Base-by-base conservation (phyloP, 768 basidiomycete genomes). In the Hirschioporus abietinus region DNA sequence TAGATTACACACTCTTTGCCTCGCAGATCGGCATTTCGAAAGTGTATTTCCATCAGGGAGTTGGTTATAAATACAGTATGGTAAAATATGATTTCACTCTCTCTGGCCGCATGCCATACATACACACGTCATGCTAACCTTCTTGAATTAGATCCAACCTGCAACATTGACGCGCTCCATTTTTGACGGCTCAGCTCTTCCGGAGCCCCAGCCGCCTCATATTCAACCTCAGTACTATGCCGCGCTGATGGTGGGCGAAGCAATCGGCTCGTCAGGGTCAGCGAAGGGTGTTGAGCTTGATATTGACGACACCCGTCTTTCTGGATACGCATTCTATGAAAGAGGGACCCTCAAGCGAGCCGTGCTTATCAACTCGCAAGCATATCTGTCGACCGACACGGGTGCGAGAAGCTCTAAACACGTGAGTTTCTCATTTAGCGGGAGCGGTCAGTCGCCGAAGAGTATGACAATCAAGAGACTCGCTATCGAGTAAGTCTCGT, bases 1-100 rank as follows among this genome's bases (percentile, higher is more conserved):
- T 89, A 66, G 88, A 91, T 72, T 89, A 90, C 73, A 78, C 82
- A 1, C 76, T 91, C 2, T 87, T 82, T 70, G 86, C 87, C 72
- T 75, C 84, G 1, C 82, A 83, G 68, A 74, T 87, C 10, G 85
- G 85, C 3, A 82, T 87, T 26, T 79, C 81, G 30, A 78, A 82
- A 63, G 68, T 87, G 18, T 86, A 82, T 76, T 88, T 88, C 79
- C 88, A 91, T 71, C 79, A 86, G 65, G 89, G 88, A 17, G 78
- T 90, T 64, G 89, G 89, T 0, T 90, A 81, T 76, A 91, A 90
- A 75, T 91, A 90, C 71, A 87, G 84, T 71, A 77, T 89, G 64
- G 88, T 86, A 66, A 64, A 66, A 64, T 23, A 52, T 10, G 20
- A n/a, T n/a, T n/a, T n/a, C n/a, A n/a, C n/a, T n/a, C n/a, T n/a